Base-by-base conservation (phyloP, 2,329 filamentous ascomycete species). In the Cytospora piceicola region DNA sequence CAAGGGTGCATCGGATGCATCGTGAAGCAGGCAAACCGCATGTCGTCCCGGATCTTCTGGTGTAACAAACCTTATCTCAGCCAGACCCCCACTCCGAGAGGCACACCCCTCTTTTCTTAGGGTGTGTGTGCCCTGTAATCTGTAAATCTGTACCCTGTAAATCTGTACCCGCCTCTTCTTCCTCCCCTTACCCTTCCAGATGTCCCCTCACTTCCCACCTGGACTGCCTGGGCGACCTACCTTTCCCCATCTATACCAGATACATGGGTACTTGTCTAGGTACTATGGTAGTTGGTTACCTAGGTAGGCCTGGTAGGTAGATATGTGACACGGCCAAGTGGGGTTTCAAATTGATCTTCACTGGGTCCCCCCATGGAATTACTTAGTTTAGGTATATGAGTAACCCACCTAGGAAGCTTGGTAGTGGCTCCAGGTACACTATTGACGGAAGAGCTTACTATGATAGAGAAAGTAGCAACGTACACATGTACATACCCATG, bases 11-110 rank as follows among this genome's bases (percentile, higher is more conserved):
- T n/a, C n/a, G n/a, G n/a, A n/a, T n/a, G 39, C 20, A 11, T 12
- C 30, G 30, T 32, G 34, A 42, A 42, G 36, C 36, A 49, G 24
- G 24, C 46, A 20, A n/a, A 34, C 7, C 4, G 27, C 17, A 24
- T 57, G n/a, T 39, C 29, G 30, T 54, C 61, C 61, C 53, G 42
- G 27, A 42, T 36, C 34, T 22, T 27, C 15, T 34, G 12, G 29
- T 52, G 36, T 63, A 46, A 49, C 53, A 63, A 63, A 57, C 61
- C 54, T 63, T 63, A 63, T 63, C 61, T 57, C 54, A 63, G 61
- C 53, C 54, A 63, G 61, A 39, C 61, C 27, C 52, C 42, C 22
- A 29, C 22, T 57, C n/a, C 56, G 29, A 32, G 49, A 30, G 39
- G 39, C 12, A 42, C 39, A 3, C 17, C 32, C 6, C 12, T n/a